Base-by-base conservation (phyloP, 2,329 filamentous ascomycete species). In the Botrytis byssoidea region DNA sequence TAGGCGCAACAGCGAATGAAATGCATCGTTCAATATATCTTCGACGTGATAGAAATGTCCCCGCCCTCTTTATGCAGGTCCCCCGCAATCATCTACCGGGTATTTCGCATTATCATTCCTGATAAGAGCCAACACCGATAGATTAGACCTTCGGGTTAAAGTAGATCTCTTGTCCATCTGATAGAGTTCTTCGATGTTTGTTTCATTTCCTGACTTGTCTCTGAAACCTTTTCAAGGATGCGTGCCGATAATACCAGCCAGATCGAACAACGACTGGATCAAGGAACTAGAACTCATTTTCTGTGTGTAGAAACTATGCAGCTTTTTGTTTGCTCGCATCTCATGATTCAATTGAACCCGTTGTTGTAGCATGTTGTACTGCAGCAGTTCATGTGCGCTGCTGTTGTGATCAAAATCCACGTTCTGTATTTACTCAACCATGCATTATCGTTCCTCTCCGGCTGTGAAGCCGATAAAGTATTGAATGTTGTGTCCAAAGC, bases 351-450 rank as follows among this genome's bases (percentile, higher is more conserved):
- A 5, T 57, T 1, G 2, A 37, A 69, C 5, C 37, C 66, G 48
- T 59, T 42, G 10, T 57, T 59, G 48, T 69, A 57, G 40, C 18
- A 32, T 20, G 16, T 57, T 32, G 35, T 57, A 32, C 66, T 57
- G 48, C 35, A 57, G 25, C 25, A 18, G 40, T 61, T 32, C 25
- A 29, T 48, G 48, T 55, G 48, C 48, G 61, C 37, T 32, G 70
- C n/a, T 72, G 29, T 44, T 72, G 61, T 72, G 37, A 59, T 67
- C 35, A 57, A n/a, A 29, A 44, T 20, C 44, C 70, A 72, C 29
- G 40, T 67, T 67, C 48, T 66, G 32, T 42, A 40, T 32, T 35
- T n/a, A 42, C 18, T 44, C 29, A 59, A 37, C 22, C 70, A 67
- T 42, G 18, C 35, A 42, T 51, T 42, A 42, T 57, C 25, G 18